These are phyloP conservation scores for Protomyces gravidus DNA, from an alignment of 1,139 yeast species.

Conservation along the genomic window DNA sequence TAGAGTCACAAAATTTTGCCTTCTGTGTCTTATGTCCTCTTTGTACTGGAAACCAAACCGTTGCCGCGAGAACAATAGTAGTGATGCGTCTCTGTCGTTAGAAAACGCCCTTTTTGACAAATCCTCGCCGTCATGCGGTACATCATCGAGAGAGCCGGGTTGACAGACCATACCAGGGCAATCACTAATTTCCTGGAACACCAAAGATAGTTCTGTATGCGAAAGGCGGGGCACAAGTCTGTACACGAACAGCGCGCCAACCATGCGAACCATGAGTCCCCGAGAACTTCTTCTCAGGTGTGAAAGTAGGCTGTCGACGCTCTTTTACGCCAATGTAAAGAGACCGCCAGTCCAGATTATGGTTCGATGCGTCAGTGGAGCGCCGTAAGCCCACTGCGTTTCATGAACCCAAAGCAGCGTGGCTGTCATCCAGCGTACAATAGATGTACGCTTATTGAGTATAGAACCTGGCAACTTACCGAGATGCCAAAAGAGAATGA, in stretches of 20 bases:
- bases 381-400: conserved; percentile 83
- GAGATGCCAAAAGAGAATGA: conserved; percentile 41
- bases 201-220: neutral
- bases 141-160: too few species aligned
- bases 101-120: too few species aligned
- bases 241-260: conserved; percentile 33
- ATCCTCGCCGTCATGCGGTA: too few species aligned
- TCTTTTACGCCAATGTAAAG: conserved; percentile 45
- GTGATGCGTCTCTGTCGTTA: too few species aligned
- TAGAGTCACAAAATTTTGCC: too few species aligned
- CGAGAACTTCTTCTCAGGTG: conserved; percentile 60
- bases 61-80: too few species aligned
- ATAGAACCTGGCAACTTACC: conserved; percentile 30
- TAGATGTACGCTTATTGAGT: conserved; percentile 30
- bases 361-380: conserved; percentile 83
- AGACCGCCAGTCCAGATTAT: conserved; percentile 79
- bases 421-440: conserved; percentile 47
- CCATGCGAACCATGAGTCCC: conserved; percentile 33
- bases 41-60: too few species aligned
- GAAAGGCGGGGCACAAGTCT: conserved; percentile 10
- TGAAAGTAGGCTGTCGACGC: conserved; percentile 68
- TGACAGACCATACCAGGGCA: neutral
- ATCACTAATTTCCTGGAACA: neutral
- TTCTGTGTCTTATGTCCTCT: too few species aligned
- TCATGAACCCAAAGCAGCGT: conserved; percentile 78